Evolutionary conservation across 1,139 yeast species (phyloP), one percentile per base, ranked within the genome.

Genomic region (Yamadazyma diospyri): DNA sequence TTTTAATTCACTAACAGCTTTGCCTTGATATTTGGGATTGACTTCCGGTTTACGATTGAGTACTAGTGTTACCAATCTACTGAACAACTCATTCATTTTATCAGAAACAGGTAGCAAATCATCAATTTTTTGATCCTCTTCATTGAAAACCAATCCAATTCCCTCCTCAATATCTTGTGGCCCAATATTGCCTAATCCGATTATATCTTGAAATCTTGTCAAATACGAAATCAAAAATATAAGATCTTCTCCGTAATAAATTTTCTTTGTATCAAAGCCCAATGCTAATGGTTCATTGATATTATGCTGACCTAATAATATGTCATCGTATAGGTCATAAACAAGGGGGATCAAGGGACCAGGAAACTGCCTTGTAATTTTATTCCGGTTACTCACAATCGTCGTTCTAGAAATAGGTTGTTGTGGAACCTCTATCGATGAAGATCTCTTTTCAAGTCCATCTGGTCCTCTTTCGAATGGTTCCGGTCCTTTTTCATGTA

Each of bases 81-180:
- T 51, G 39, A 69, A 66, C 5, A 72, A 46, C 5, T 33, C 31
- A 12, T 62, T 53, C 71, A 71, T 68, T 16, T 47, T 34, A 1
- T 54, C 54, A n/a, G 67, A 52, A 7, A 62, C 55, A 22, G 47
- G 43, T 1, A 41, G 36, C 24, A 45, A 44, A 15, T 45, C 39
- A 10, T 25, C 29, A 29, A 44, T 39, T 17, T 35, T 38, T 25
- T 41, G 39, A 16, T 20, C 22, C 3, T 13, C 16, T 14, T 19
- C 18, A 20, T 7, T 6, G 16, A 8, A 16, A 5, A 22, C n/a
- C 23, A 74, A 49, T 17, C 71, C 60, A 26, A 75, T 51, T 1
- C 80, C 81, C 15, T 55, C 50, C 44, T 75, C 80, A 21, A 76
- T 57, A 43, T 71, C 76, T 38, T 66, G 71, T 9, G 79, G 78